phyloP scores from a whole-genome alignment of 2,329 filamentous ascomycete genomes.

The Neospermospora avenae region DNA sequence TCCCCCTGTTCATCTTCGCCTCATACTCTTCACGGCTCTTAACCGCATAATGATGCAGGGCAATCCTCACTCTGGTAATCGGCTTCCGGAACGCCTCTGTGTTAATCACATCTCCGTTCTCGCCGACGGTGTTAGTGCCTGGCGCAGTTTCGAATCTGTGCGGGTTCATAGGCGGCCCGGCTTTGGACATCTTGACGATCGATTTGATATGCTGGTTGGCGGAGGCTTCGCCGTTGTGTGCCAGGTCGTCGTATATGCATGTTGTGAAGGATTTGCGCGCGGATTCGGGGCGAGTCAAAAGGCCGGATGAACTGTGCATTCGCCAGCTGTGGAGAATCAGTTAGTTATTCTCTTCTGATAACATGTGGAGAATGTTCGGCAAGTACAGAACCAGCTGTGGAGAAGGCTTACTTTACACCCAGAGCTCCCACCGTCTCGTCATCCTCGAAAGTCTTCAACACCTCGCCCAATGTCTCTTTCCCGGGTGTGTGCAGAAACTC shows the following conservation, averaged over 20 bases:
- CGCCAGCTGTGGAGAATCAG: constrained; percentile 26
- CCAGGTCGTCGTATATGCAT: constrained; percentile 29
- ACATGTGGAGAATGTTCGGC: too few species aligned
- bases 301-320: constrained; percentile 33
- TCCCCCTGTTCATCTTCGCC: constrained; percentile 28
- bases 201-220: constrained; percentile 36
- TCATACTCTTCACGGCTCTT: constrained; percentile 36
- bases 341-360: background rate
- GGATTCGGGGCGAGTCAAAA: constrained; percentile 27
- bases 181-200: constrained; percentile 33
- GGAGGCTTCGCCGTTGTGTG: constrained; percentile 18
- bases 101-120: constrained; percentile 27
- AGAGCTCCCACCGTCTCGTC: constrained; percentile 32
- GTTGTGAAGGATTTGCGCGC: constrained; percentile 32
- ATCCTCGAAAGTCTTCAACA: constrained; percentile 30
- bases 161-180: constrained; percentile 21
- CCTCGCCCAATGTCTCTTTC: constrained; percentile 26
- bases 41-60: constrained; percentile 36
- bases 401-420: constrained; percentile 27
- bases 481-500: constrained; percentile 28
- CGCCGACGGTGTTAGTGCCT: constrained; percentile 29
- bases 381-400: too few species aligned
- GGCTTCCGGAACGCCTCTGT: constrained; percentile 28
- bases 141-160: constrained; percentile 27
- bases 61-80: constrained; percentile 33